phyloP scores from a whole-genome alignment of 805 yeast genomes.

The Hanseniaspora lachancei region DNA sequence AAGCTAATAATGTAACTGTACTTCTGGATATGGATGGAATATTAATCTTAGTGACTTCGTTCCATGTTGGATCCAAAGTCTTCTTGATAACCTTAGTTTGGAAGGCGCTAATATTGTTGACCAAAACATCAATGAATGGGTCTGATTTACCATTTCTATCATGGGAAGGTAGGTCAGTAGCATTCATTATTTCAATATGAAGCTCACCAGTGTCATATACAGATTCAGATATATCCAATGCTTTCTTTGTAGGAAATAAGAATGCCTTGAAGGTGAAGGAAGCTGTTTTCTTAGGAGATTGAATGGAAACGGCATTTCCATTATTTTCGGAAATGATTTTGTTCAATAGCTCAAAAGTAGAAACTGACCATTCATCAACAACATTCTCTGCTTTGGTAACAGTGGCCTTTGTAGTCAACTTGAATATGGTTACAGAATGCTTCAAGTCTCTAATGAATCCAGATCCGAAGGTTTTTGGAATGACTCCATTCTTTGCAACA shows the following conservation, averaged over 20 bases:
- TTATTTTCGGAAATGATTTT: constrained; percentile 37
- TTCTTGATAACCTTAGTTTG: constrained; percentile 53
- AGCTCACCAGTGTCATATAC: constrained; percentile 56
- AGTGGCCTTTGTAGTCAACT: constrained; percentile 42
- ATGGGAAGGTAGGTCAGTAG: constrained; percentile 40
- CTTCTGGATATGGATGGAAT: constrained; percentile 51
- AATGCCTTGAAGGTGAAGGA: constrained; percentile 39
- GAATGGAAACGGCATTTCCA: constrained; percentile 14
- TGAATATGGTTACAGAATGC: constrained; percentile 42
- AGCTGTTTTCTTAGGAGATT: constrained; percentile 17
- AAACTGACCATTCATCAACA: constrained; percentile 35
- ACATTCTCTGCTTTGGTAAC: constrained; percentile 39
- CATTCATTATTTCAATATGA: constrained; percentile 44
- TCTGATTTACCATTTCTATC: constrained; percentile 70
- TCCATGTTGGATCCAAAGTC: constrained; percentile 64
- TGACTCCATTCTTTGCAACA: constrained; percentile 34
- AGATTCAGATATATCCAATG: constrained; percentile 45
- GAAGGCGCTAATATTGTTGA: constrained; percentile 42
- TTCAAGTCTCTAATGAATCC: constrained; percentile 60
- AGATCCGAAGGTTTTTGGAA: constrained; percentile 40
- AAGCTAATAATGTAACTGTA: constrained; percentile 36
- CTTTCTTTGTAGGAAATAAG: constrained; percentile 45
- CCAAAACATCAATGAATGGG: constrained; percentile 43
- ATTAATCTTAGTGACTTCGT: constrained; percentile 48
- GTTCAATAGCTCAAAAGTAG: constrained; percentile 43